Percentiles rank a stretch among this genome's conserved stretches.
These are phyloP conservation scores for Phytophthora podocarpi DNA, from an alignment of 352 stramenopile genomes.

Conservation along the genomic window DNA sequence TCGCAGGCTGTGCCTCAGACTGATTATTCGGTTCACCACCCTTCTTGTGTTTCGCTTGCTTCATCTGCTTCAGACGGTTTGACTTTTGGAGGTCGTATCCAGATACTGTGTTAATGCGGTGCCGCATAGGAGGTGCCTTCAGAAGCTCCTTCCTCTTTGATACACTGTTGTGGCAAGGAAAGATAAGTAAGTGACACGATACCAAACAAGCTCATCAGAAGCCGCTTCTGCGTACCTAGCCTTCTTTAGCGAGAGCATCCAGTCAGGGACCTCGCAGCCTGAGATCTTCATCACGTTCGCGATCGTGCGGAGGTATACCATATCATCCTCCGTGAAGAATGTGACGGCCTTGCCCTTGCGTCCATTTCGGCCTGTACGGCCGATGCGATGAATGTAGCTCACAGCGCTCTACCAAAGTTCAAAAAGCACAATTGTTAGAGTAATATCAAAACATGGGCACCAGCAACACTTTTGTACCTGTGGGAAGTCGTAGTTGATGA, in stretches of 20 bases:
- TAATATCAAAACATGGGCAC: neutral
- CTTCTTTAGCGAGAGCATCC: constrained; percentile 98
- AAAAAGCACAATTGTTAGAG: constrained; percentile 8
- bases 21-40: constrained; percentile 5
- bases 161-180: constrained; percentile 37
- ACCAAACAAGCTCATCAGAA: neutral
- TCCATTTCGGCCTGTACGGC: constrained; percentile 93
- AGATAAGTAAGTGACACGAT: constrained; percentile 4
- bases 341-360: constrained; percentile 95
- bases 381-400: constrained; percentile 98
- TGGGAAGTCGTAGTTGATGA: constrained; percentile 99
- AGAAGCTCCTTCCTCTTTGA: constrained; percentile 82
- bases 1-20: constrained; percentile 4
- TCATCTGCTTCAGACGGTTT: constrained; percentile 68
- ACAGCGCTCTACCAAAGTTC: constrained; percentile 63
- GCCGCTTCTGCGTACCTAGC: constrained; percentile 53
- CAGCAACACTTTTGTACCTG: constrained; percentile 45
- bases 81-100: constrained; percentile 88
- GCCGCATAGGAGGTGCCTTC: constrained; percentile 72
- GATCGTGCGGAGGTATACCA: constrained; percentile 95
- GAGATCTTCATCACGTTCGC: constrained; percentile 99
- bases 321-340: constrained; percentile 97
- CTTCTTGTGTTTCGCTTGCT: constrained; percentile 37
- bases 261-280: constrained; percentile 97
- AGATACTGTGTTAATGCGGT: constrained; percentile 86